phyloP scores from a whole-genome alignment of 2,329 filamentous ascomycete genomes.

The Escovopsis weberi region DNA sequence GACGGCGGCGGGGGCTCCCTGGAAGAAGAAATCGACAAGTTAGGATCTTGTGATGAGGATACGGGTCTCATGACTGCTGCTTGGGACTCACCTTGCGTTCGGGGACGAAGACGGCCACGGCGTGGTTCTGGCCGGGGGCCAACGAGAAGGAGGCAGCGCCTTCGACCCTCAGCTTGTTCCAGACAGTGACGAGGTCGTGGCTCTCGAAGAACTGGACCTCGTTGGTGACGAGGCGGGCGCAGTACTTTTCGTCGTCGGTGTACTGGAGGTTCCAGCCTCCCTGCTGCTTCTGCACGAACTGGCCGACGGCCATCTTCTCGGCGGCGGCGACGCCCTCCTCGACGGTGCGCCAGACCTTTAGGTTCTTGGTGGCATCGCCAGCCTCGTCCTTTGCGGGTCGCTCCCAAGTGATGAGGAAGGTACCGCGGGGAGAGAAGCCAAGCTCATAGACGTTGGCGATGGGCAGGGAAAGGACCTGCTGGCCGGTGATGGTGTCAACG shows the following conservation, averaged over 20 bases:
- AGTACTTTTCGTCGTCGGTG: conserved; percentile 83
- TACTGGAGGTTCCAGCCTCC: conserved; percentile 97
- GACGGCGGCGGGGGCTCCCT: conserved; percentile 87
- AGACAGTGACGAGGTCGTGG: conserved; percentile 68
- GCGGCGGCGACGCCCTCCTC: conserved; percentile 48
- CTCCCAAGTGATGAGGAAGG: conserved; percentile 94
- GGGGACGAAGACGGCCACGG: conserved; percentile 86
- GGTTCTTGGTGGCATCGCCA: conserved; percentile 86
- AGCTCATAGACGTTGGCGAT: conserved; percentile 84
- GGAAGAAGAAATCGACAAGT: conserved; percentile 1
- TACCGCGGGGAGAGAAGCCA: conserved; percentile 83
- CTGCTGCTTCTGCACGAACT: conserved; percentile 91
- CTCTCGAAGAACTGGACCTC: conserved; percentile 96
- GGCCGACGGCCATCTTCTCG: conserved; percentile 63
- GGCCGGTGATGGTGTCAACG: conserved; percentile 64
- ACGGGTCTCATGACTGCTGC: neutral
- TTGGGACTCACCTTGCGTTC: conserved; percentile 64
- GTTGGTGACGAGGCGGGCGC: conserved; percentile 86
- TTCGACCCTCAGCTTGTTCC: conserved; percentile 91
- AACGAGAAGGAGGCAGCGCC: conserved; percentile 81
- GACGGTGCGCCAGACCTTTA: conserved; percentile 87
- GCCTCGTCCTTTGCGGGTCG: conserved; percentile 82
- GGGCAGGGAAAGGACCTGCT: conserved; percentile 58
- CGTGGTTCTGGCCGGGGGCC: conserved; percentile 77
- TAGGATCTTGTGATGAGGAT: neutral